A percentile compares a stretch with the other conserved stretches of the same genome.
Evolutionary conservation across 768 basidiomycete genomes (phyloP).

Genomic region (Leccinum aurantiacum): DNA sequence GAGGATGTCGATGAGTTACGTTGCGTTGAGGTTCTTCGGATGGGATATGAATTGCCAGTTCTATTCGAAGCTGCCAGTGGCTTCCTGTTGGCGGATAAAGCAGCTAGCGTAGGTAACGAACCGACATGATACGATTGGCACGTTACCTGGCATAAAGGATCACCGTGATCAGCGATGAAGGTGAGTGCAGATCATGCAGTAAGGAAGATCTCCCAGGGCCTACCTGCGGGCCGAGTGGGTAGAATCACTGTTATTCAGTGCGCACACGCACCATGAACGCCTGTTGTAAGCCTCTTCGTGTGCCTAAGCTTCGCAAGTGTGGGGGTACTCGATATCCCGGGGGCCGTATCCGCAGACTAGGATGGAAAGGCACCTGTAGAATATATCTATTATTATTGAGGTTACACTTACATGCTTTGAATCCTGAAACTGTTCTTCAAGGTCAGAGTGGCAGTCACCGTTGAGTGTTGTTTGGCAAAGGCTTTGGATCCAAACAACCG

Average conservation of each 20-base stretch:
- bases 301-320: background rate
- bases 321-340: background rate
- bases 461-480: conserved; percentile 12
- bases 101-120: background rate
- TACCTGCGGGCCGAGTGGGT: background rate
- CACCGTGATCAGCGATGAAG: background rate
- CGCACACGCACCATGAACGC: background rate
- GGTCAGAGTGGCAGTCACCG: too few relatives aligned
- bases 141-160: background rate
- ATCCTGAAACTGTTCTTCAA: too few relatives aligned
- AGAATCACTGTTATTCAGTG: too few relatives aligned
- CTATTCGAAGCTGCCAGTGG: background rate
- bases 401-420: too few relatives aligned
- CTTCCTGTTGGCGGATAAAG: background rate
- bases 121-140: background rate
- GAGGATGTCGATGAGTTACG: background rate
- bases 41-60: background rate
- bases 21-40: background rate
- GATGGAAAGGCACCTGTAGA: too few relatives aligned
- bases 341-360: too few relatives aligned
- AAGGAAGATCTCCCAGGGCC: background rate
- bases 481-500: conserved; percentile 29
- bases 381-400: too few relatives aligned
- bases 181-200: background rate
- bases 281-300: background rate